Conservation (phyloP, 306 rosid species). For the Abrus precatorius region DNA sequence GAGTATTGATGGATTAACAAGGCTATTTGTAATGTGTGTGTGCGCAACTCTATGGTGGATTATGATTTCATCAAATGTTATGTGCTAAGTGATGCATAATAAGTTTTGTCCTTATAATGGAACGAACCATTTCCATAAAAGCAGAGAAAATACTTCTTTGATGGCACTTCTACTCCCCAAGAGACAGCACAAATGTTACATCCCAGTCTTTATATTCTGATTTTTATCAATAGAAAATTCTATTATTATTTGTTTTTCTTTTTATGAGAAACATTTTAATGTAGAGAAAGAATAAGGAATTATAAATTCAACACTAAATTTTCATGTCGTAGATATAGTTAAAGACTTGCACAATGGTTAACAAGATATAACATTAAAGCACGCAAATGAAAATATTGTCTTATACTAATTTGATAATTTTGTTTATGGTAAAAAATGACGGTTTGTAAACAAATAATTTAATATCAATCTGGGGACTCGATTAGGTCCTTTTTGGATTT, state of each 20-base stretch:
- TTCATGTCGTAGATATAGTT: neutral
- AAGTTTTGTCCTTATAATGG: neutral
- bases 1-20: neutral
- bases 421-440: no score
- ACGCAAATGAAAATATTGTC: no score
- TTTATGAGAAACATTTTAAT: neutral
- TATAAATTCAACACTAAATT: neutral
- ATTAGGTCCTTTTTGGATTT: no score
- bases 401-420: no score
- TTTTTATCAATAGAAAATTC: slow-evolving; percentile 1
- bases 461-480: no score
- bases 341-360: neutral
- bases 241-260: neutral
- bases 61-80: neutral
- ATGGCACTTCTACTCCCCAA: neutral
- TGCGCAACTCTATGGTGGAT: no score
- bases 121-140: slow-evolving; percentile 2
- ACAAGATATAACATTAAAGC: no score
- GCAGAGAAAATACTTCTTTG: neutral
- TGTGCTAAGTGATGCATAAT: slow-evolving; percentile 20
- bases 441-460: no score
- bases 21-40: neutral
- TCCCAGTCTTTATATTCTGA: neutral
- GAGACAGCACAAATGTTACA: neutral
- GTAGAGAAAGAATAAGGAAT: neutral